Conservation (phyloP, 805 yeast genomes). For the Pichia cabralensis region DNA sequence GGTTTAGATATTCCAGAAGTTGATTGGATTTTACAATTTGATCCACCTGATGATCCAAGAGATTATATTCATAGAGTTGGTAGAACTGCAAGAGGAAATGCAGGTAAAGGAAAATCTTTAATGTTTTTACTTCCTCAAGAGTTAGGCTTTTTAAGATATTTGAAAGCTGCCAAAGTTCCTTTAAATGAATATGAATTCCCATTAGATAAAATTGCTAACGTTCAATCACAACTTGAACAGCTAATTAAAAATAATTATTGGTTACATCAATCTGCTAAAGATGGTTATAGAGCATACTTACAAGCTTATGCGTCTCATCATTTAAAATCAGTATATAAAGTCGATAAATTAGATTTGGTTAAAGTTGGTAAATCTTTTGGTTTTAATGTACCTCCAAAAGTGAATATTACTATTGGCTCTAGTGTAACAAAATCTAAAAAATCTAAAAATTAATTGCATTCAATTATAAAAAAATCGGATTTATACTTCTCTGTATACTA, state of each 20-base stretch:
- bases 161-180: conserved; percentile 96
- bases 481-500: too few relatives aligned
- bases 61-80: conserved; percentile 99
- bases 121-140: conserved; percentile 95
- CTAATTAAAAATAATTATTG: conserved; percentile 85
- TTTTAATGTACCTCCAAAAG: conserved; percentile 91
- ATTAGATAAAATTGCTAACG: conserved; percentile 85
- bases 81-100: conserved; percentile 90
- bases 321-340: conserved; percentile 90
- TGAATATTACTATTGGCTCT: conserved; percentile 90
- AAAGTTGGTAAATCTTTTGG: conserved; percentile 96
- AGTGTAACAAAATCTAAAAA: conserved; percentile 32
- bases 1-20: conserved; percentile 98
- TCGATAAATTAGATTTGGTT: conserved; percentile 86
- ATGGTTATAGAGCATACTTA: conserved; percentile 91
- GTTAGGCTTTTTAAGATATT: conserved; percentile 86
- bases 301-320: conserved; percentile 98
- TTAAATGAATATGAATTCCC: conserved; percentile 97
- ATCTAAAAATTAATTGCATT: not conserved
- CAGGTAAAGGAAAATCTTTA: conserved; percentile 85
- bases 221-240: conserved; percentile 87
- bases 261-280: conserved; percentile 92
- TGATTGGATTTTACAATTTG: conserved; percentile 98
- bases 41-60: conserved; percentile 99
- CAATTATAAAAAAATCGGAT: conserved; percentile 1